These are phyloP conservation scores for Theobroma cacao DNA, from an alignment of 345 rosid genomes.

Conservation along the genomic window DNA sequence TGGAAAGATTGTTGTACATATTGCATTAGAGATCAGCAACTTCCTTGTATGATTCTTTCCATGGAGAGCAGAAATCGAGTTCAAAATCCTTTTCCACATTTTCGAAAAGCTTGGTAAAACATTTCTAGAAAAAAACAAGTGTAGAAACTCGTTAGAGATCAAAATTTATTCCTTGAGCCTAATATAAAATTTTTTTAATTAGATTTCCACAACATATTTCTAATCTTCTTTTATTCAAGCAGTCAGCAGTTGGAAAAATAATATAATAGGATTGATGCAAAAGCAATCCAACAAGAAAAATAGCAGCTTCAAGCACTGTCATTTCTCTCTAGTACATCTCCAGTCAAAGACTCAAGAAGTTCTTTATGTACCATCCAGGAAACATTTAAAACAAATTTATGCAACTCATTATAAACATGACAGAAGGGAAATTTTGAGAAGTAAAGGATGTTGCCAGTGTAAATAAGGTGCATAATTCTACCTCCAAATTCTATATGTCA, in stretches of 20 bases:
- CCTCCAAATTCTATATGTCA: neutral
- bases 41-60: neutral
- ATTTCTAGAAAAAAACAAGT: too few species aligned
- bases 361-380: neutral
- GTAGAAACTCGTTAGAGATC: too few species aligned
- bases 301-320: neutral
- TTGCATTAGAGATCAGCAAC: neutral
- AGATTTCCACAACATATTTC: neutral
- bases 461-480: neutral
- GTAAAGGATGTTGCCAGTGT: neutral
- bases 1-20: neutral
- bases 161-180: too few species aligned
- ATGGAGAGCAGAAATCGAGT: too few species aligned
- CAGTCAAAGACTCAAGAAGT: neutral
- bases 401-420: neutral
- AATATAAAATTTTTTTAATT: too few species aligned
- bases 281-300: too few species aligned
- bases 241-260: too few species aligned
- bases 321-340: neutral
- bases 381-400: too few species aligned
- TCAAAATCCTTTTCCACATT: too few species aligned
- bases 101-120: too few species aligned
- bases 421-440: neutral
- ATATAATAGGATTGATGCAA: too few species aligned
- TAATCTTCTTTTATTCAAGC: neutral